Conservation (phyloP, 306 rosid species). For the Begonia peltatifolia region DNA sequence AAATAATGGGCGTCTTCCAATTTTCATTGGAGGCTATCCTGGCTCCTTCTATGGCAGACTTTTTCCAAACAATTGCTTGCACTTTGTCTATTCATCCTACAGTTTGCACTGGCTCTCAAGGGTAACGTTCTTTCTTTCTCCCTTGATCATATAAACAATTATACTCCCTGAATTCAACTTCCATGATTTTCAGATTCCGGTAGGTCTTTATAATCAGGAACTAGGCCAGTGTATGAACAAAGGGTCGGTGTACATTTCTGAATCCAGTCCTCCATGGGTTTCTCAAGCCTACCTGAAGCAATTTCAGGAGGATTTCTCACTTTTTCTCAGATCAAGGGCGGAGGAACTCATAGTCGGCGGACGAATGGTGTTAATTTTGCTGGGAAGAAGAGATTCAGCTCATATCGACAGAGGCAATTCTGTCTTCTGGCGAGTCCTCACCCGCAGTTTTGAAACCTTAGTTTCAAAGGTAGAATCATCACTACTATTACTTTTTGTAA, state of each 20-base stretch:
- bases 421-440: conserved; percentile 69
- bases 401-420: conserved; percentile 80
- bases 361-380: conserved; percentile 58
- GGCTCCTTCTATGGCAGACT: conserved; percentile 86
- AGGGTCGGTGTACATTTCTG: conserved; percentile 55
- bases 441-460: conserved; percentile 39
- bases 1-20: conserved; percentile 28
- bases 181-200: conserved; percentile 51
- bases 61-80: conserved; percentile 59
- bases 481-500: neutral
- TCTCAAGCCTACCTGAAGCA: conserved; percentile 54
- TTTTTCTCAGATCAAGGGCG: conserved; percentile 53
- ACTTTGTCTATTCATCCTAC: conserved; percentile 73
- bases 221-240: conserved; percentile 44
- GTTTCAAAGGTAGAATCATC: conserved; percentile 43
- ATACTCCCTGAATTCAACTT: neutral
- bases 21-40: conserved; percentile 82
- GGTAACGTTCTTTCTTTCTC: conserved; percentile 15
- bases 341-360: conserved; percentile 63
- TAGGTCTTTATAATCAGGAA: conserved; percentile 28
- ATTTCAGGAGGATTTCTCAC: conserved; percentile 52
- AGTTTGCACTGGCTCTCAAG: conserved; percentile 88
- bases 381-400: conserved; percentile 52
- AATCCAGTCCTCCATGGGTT: conserved; percentile 47
- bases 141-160: neutral